Evolutionary conservation across 2,329 filamentous ascomycete species (phyloP).

Genomic region (Alternaria triticina): DNA sequence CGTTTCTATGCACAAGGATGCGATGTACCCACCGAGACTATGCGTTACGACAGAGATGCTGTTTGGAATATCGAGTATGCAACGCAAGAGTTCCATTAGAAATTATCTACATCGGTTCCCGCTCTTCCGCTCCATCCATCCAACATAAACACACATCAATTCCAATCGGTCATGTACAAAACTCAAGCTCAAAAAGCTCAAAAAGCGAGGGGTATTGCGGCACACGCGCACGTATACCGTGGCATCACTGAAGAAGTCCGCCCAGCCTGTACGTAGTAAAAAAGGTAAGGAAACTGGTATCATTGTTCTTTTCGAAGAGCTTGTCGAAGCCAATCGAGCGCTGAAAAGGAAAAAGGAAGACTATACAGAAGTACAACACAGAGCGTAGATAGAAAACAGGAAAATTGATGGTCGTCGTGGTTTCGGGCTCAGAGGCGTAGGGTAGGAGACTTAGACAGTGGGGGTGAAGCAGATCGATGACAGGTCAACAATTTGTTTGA

Average conservation of each 20-base stretch:
- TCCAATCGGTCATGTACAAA: neutral
- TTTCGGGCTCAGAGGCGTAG: neutral
- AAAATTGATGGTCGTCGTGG: neutral
- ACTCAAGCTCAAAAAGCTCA: neutral
- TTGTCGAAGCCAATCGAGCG: neutral
- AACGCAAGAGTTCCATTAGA: neutral
- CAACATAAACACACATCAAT: neutral
- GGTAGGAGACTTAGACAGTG: neutral
- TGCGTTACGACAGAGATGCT: neutral
- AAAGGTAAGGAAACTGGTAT: neutral
- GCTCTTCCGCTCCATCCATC: neutral
- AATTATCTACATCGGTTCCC: neutral
- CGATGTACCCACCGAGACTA: neutral
- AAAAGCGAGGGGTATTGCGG: neutral
- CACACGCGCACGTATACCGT: neutral
- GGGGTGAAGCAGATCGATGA: slow-evolving; percentile 1
- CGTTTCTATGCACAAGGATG: neutral
- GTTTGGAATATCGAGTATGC: neutral
- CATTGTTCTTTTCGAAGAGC: neutral
- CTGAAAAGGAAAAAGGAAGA: neutral
- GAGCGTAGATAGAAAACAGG: neutral
- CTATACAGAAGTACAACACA: neutral
- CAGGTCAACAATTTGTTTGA: slow-evolving; percentile 11
- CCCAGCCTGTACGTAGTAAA: neutral
- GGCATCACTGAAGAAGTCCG: neutral